Base-by-base conservation (phyloP, 176 grass and related monocot genomes). In the Oryza australiensis region DNA sequence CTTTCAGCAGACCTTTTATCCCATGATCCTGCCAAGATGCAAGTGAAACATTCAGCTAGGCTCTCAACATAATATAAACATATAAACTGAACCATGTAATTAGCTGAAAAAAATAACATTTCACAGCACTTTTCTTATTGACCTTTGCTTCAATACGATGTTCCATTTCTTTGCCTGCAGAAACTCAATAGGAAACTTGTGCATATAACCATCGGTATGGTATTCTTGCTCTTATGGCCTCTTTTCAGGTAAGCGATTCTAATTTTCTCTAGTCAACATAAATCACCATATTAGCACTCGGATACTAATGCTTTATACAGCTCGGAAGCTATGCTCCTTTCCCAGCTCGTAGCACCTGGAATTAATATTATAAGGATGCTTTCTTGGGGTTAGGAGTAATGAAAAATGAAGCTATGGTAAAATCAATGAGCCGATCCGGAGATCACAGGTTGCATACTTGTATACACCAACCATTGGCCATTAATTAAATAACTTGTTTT, bases 221-320 rank as follows among this genome's bases (percentile, higher is more conserved):
- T 87, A 75, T 94, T 94, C 84, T 83, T 97, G 82, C 92, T 97
- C 10, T 97, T 90, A 63, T 97, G 95, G 95, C 95, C 95, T 80
- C 48, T 89, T 72, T 97, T 97, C 75, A 97, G 95, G 95, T 97
- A 88, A 70, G 76, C 10, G 4, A 66, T 57, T 70, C 65, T 66
- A 37, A 82, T 12, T 49, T 60, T 9, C 24, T 18, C 4, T 0
- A 10, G 27, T 78, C n/a, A 62, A 37, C 34, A 3, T 33, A 66
- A 72, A 78, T 34, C 18, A 33, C 59, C 60, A 78, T 49, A 22
- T 35, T 79, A 18, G 43, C 13, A 38, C 74, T 70, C 35, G 78
- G 4, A 30, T 68, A 74, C 28, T 86, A 70, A 90, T 72, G 77
- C 41, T 86, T 86, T 62, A 76, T 86, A 65, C 82, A 98, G 95